Evolutionary conservation across 169 alveolate genomes (phyloP), one percentile per base, ranked within the genome.

Genomic region (Plasmodium reichenowi): DNA sequence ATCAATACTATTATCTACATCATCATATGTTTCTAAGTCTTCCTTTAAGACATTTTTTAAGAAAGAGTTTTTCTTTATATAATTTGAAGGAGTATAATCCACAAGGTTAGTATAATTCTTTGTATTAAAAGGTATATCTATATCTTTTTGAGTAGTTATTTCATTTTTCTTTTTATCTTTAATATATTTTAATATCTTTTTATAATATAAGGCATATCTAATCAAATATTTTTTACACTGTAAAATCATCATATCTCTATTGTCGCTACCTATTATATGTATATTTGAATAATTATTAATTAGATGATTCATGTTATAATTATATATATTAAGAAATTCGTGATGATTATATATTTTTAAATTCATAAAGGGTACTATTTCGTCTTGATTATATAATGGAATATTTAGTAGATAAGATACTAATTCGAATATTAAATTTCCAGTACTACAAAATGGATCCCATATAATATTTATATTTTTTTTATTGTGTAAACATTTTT

Each of bases 371-470:
- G 90, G 90, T 68, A 80, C 29, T 20, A 80, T 67, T 58, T 80
- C 85, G 2, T 80, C 45, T n/a, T 80, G 62, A 38, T 50, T 66
- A 66, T 68, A 80, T 20, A 80, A 67, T 45, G 90, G 90, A 2
- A 80, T 50, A 29, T 72, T 70, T 22, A 80, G 43, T 17, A 80
- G 54, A 80, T 62, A 67, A 54, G 20, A 67, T 8, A 66, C 8
- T 22, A 68, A 66, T 62, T 80, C 90, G 59, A 80, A 80, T 15
- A 80, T 80, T 38, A 80, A 60, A 62, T 63, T 80, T 8, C 90
- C 90, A 68, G 52, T 67, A 32, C 76, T 32, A 48, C 90, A 80
- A 72, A 80, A 80, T 22, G 90, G 90, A 29, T 80, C 90, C 90
- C 90, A 80, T 54, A 80, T 66, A 8, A 80, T 47, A 20, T 80